Evolutionary conservation across 306 rosid species (phyloP).

Genomic region (Acmispon strigosus): DNA sequence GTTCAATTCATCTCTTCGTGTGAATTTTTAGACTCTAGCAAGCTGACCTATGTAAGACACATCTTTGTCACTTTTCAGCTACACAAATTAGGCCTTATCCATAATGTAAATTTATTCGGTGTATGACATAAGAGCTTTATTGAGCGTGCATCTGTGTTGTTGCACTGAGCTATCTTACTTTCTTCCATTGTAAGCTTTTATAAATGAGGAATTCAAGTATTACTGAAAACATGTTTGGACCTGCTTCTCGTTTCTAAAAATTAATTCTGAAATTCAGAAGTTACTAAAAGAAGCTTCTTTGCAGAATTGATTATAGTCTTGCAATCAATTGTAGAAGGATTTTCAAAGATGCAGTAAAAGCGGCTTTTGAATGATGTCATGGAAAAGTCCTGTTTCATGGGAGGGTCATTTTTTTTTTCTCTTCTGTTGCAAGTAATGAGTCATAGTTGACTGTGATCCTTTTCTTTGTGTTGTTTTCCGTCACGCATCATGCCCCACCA

Average conservation of each 20-base stretch:
- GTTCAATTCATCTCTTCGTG: conserved; percentile 16
- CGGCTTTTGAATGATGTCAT: neutral
- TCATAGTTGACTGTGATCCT: conserved; percentile 15
- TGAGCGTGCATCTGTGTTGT: neutral
- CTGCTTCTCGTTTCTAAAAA: too few relatives aligned
- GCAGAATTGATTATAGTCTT: too few relatives aligned
- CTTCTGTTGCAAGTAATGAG: conserved; percentile 11
- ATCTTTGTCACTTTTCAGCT: neutral
- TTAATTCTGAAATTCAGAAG: too few relatives aligned
- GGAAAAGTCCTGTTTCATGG: neutral
- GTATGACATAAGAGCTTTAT: conserved; percentile 1
- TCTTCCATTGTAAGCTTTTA: neutral
- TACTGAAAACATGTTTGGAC: too few relatives aligned
- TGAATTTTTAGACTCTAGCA: neutral
- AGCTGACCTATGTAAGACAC: neutral
- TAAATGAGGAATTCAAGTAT: neutral
- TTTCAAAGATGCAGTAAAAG: neutral
- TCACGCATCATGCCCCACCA: conserved; percentile 10
- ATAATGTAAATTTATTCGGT: conserved; percentile 15
- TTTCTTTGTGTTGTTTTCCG: neutral
- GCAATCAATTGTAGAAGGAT: too few relatives aligned
- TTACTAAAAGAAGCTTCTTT: too few relatives aligned
- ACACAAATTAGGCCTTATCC: neutral
- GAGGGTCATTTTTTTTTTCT: neutral
- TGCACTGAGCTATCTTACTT: neutral